Evolutionary conservation across 441 rosid genomes (phyloP).

Genomic region (Adansonia madagascariensis): DNA sequence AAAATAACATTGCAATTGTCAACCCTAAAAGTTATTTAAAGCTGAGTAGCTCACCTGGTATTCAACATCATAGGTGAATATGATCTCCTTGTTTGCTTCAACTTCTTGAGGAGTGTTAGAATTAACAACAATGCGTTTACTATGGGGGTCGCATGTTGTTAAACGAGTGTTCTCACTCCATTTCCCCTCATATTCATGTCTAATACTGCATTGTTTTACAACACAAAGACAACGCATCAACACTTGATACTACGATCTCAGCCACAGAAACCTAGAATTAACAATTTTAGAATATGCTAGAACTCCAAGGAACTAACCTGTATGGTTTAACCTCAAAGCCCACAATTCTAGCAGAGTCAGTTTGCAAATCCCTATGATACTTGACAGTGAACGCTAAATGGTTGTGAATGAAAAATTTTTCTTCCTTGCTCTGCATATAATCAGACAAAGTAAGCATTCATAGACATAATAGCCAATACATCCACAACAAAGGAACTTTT

Average conservation of each 20-base stretch:
- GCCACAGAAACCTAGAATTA: slow-evolving; percentile 11
- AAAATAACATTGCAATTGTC: background rate
- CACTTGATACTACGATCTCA: background rate
- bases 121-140: slow-evolving; percentile 59
- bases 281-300: slow-evolving; percentile 12
- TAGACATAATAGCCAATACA: slow-evolving; percentile 39
- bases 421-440: slow-evolving; percentile 58
- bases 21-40: background rate
- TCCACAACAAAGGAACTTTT: background rate
- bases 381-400: slow-evolving; percentile 70
- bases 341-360: slow-evolving; percentile 66
- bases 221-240: background rate
- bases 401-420: slow-evolving; percentile 67
- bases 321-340: slow-evolving; percentile 73
- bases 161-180: slow-evolving; percentile 61
- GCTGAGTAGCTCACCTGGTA: slow-evolving; percentile 51
- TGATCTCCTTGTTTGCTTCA: slow-evolving; percentile 61
- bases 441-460: slow-evolving; percentile 20
- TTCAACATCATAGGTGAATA: slow-evolving; percentile 74
- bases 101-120: slow-evolving; percentile 76
- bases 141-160: slow-evolving; percentile 70
- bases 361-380: slow-evolving; percentile 58
- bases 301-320: slow-evolving; percentile 45
- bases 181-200: slow-evolving; percentile 65
- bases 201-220: slow-evolving; percentile 48